Percentiles rank a stretch among this genome's conserved stretches.
Evolutionary conservation across 2,329 filamentous ascomycete species (phyloP).

Genomic region (Cladophialophora psammophila): DNA sequence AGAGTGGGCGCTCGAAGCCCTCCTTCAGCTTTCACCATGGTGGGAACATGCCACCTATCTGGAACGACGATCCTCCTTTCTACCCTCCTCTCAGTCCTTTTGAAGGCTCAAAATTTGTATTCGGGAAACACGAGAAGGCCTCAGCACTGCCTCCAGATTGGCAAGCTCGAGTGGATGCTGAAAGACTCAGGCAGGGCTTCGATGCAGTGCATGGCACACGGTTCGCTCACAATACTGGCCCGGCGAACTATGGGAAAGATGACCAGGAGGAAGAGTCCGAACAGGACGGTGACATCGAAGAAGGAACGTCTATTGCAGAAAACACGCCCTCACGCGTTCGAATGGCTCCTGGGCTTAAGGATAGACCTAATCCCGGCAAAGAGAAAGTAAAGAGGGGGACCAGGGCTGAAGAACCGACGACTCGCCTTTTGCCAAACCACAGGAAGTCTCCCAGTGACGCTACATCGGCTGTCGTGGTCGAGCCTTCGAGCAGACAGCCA

Average conservation of each 20-base stretch:
- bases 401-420: conserved; percentile 10
- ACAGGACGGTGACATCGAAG: conserved; percentile 27
- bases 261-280: conserved; percentile 26
- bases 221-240: conserved; percentile 5
- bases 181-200: conserved; percentile 26
- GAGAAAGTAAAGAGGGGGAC: background rate
- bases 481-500: conserved; percentile 13
- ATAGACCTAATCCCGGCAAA: background rate
- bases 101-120: background rate
- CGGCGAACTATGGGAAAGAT: background rate
- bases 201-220: conserved; percentile 17
- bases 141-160: conserved; percentile 7
- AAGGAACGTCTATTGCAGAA: conserved; percentile 13
- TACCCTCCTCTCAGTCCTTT: background rate
- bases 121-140: background rate
- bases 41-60: conserved; percentile 4
- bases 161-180: conserved; percentile 25
- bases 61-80: background rate
- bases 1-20: conserved; percentile 1
- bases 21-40: conserved; percentile 2
- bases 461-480: background rate
- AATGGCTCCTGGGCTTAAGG: conserved; percentile 5
- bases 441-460: conserved; percentile 20
- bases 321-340: conserved; percentile 34
- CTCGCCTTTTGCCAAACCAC: conserved; percentile 12